Evolutionary conservation across 2,329 filamentous ascomycete genomes (phyloP), one percentile per base, ranked within the genome.

Genomic region (Alternaria incomplexa): DNA sequence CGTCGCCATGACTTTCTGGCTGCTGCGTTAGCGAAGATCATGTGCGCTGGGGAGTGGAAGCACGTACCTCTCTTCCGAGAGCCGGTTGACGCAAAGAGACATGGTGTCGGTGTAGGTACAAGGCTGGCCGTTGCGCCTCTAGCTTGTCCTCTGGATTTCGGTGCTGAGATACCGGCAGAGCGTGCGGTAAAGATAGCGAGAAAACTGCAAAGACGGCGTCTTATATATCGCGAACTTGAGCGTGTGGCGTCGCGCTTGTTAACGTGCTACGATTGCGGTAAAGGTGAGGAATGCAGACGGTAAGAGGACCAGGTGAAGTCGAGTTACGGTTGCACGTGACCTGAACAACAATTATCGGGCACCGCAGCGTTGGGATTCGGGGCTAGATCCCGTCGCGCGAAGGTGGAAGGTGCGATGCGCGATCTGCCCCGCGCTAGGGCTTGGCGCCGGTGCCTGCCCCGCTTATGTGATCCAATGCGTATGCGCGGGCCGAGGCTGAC

Each of bases 1-100:
- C 90, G 90, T 69, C 96, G 90, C 96, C 96, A 99, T 83, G 97
- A 93, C 83, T 97, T 98, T 67, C 94, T 97, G 15, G 73, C 45
- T n/a, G 54, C 3, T 11, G 36, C 46, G 54, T 78, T 56, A 79
- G 75, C 47, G 36, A 8, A 3, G 9, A 6, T 1, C 5, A n/a
- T 5, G 26, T 9, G 25, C 2, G 17, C 5, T 4, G 44, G 6
- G n/a, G 30, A 6, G 3, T 8, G 28, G 23, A 6, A 10, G 17
- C 11, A 46, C 70, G 52, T 64, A 79, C 79, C 79, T 74, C 75
- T 81, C 79, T 63, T 80, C 79, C 5, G 75, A 74, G 62, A 79
- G 74, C 17, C 95, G 88, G 78, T 96, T 96, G 77, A 91, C 89
- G 79, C 93, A 97, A 56, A 98, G 87, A 72, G 93, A 91, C 93